Conservation (phyloP, 257 asterid genomes). For the Orobanche coerulescens region DNA sequence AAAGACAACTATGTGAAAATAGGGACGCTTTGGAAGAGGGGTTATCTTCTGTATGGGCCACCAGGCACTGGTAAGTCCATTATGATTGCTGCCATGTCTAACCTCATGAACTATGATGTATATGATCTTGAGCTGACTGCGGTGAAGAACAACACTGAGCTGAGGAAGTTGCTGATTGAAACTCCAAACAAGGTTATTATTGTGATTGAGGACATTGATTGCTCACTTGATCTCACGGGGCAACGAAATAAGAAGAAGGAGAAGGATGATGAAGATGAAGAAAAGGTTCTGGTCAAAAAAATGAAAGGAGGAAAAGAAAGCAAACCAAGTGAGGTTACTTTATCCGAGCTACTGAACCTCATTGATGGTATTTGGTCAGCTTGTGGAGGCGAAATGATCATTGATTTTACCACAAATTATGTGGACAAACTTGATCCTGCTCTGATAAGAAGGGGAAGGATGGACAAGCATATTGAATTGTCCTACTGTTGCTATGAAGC, state of each 20-base stretch:
- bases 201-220: constrained; percentile 50
- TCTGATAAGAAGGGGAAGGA: constrained; percentile 46
- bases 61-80: constrained; percentile 47
- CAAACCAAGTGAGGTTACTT: constrained; percentile 35
- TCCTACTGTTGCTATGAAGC: constrained; percentile 42
- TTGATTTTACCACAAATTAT: constrained; percentile 49
- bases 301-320: constrained; percentile 17
- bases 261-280: background rate
- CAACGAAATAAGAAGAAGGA: constrained; percentile 25
- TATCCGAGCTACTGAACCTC: constrained; percentile 52
- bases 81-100: constrained; percentile 54
- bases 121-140: constrained; percentile 42
- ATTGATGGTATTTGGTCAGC: constrained; percentile 69
- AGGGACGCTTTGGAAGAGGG: constrained; percentile 63
- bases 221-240: constrained; percentile 44
- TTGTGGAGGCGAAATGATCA: constrained; percentile 42
- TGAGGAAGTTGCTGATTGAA: constrained; percentile 38
- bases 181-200: constrained; percentile 33
- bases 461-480: constrained; percentile 51
- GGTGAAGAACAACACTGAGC: constrained; percentile 40
- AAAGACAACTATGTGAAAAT: constrained; percentile 41
- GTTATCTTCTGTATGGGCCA: constrained; percentile 38
- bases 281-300: constrained; percentile 21
- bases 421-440: constrained; percentile 51
- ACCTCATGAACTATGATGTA: constrained; percentile 35